These are phyloP conservation scores for Gliomastix tumulicola DNA, from an alignment of 2,329 filamentous ascomycete genomes.

Conservation along the genomic window DNA sequence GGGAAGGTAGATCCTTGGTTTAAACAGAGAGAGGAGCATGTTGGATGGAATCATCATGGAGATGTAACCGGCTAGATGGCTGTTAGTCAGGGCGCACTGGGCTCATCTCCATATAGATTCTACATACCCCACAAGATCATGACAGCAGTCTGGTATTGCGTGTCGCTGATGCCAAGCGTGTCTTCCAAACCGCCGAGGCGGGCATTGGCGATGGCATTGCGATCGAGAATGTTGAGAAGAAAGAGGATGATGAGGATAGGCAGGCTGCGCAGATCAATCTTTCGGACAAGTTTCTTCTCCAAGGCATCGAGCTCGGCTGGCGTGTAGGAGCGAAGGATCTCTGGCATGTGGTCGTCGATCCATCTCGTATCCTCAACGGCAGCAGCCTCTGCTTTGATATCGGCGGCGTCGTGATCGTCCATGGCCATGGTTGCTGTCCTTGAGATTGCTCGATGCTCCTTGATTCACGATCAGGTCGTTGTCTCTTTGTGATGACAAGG, in stretches of 20 bases:
- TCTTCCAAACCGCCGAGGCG: slow-evolving; percentile 13
- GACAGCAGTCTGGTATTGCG: slow-evolving; percentile 12
- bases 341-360: slow-evolving; percentile 1
- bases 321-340: neutral
- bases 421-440: too few species aligned
- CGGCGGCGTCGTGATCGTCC: too few species aligned
- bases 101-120: neutral
- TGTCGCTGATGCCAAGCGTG: slow-evolving; percentile 10
- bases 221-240: slow-evolving; percentile 16
- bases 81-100: too few species aligned
- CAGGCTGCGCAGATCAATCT: slow-evolving; percentile 17
- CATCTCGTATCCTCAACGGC: neutral
- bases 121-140: slow-evolving; percentile 3
- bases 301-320: neutral
- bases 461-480: too few species aligned
- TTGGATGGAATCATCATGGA: slow-evolving; percentile 25
- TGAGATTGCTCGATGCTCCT: too few species aligned
- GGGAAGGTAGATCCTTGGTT: slow-evolving; percentile 6
- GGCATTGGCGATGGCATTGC: slow-evolving; percentile 8
- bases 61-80: slow-evolving; percentile 16
- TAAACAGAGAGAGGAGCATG: slow-evolving; percentile 12
- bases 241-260: slow-evolving; percentile 25
- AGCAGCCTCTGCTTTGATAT: neutral
- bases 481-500: too few species aligned
- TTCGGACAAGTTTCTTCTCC: slow-evolving; percentile 14